A percentile compares a stretch with the other conserved stretches of the same genome.
Conservation (phyloP, 345 rosid species). For the Theobroma cacao region DNA sequence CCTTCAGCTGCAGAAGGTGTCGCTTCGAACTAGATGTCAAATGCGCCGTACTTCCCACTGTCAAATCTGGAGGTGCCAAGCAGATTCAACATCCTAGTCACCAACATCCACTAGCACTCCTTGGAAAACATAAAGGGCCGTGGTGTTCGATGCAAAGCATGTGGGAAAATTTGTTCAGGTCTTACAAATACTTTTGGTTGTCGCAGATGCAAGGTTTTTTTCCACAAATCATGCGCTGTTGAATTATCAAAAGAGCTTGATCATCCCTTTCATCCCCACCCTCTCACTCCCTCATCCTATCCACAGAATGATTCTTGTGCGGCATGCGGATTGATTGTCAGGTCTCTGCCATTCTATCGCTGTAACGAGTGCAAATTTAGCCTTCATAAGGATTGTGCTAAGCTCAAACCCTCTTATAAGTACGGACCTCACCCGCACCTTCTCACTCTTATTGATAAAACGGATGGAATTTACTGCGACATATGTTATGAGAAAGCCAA, state of each 20-base stretch:
- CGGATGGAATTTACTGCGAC: not conserved
- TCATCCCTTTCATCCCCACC: conserved; percentile 2
- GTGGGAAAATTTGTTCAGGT: not conserved
- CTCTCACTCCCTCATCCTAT: not conserved
- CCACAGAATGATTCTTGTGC: no score
- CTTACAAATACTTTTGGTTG: not conserved
- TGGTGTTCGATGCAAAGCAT: conserved; percentile 2
- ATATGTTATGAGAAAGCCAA: not conserved
- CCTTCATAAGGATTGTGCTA: not conserved
- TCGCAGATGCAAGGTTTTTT: no score
- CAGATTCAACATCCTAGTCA: conserved; percentile 7
- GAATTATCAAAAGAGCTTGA: not conserved
- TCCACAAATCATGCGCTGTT: not conserved
- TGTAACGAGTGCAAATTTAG: not conserved
- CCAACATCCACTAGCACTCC: conserved; percentile 7
- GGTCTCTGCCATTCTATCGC: not conserved
- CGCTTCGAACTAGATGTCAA: not conserved
- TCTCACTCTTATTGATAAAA: not conserved
- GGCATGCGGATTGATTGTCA: not conserved
- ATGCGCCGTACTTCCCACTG: conserved; percentile 10
- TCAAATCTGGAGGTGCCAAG: not conserved
- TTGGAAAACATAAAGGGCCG: not conserved
- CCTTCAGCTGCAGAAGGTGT: conserved; percentile 5
- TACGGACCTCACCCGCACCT: not conserved
- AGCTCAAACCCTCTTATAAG: not conserved